Percentiles rank a stretch among this genome's conserved stretches.
phyloP scores from a whole-genome alignment of 768 basidiomycete genomes.

The Gloeostereum incarnatum region DNA sequence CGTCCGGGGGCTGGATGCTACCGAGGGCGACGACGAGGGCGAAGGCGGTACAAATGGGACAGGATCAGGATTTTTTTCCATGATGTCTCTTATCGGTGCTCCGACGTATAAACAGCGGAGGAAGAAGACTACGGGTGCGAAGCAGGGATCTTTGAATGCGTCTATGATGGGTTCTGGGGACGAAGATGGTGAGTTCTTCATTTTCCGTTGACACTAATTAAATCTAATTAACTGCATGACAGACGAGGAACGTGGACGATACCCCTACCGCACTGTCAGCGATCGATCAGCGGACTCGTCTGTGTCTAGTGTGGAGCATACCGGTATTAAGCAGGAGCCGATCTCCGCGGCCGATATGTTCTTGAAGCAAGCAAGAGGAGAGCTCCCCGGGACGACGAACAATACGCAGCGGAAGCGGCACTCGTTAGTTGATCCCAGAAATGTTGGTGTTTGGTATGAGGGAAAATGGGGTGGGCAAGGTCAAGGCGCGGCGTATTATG shows the following conservation, averaged over 20 bases:
- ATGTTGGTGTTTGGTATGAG: neutral
- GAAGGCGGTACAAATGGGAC: conserved; percentile 10
- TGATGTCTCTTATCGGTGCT: conserved; percentile 72
- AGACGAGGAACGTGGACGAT: neutral
- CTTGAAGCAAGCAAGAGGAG: conserved; percentile 48
- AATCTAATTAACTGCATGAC: too few relatives aligned
- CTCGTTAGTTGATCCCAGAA: conserved; percentile 5
- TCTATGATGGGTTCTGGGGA: conserved; percentile 16
- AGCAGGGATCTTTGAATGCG: conserved; percentile 19
- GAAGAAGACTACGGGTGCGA: conserved; percentile 65
- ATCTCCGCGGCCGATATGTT: conserved; percentile 63
- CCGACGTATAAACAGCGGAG: conserved; percentile 85
- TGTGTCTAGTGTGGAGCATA: conserved; percentile 15
- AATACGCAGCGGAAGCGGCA: conserved; percentile 10
- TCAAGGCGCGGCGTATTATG: neutral
- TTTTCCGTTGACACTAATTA: neutral
- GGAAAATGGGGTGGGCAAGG: too few relatives aligned
- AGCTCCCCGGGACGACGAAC: conserved; percentile 24
- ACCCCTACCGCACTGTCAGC: neutral
- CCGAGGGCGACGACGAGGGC: conserved; percentile 1
- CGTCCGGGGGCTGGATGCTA: conserved; percentile 2
- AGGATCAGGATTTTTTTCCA: conserved; percentile 42
- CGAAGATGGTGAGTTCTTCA: conserved; percentile 17
- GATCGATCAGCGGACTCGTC: conserved; percentile 17
- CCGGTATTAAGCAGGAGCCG: conserved; percentile 10